Percentiles rank a stretch among this genome's conserved stretches.
These are phyloP conservation scores for Hansfordia pulvinata DNA, from an alignment of 2,329 filamentous ascomycete genomes.

Conservation along the genomic window DNA sequence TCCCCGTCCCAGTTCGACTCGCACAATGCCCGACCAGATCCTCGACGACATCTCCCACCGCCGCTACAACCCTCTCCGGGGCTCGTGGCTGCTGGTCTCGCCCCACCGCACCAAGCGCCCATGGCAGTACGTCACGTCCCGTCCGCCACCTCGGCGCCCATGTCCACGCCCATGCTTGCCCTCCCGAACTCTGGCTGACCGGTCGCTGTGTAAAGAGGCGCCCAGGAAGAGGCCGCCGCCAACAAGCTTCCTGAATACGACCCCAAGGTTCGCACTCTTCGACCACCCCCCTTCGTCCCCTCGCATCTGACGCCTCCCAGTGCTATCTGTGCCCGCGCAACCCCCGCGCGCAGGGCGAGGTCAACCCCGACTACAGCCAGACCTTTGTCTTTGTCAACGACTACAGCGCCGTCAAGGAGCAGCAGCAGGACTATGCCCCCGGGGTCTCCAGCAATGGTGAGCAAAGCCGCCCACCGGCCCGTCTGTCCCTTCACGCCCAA, in stretches of 20 bases:
- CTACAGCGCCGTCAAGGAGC: slow-evolving; percentile 91
- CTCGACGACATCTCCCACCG: slow-evolving; percentile 95
- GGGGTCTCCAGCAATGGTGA: slow-evolving; percentile 22
- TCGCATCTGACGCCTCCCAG: slow-evolving; percentile 22
- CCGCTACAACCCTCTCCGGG: slow-evolving; percentile 82
- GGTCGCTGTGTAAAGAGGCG: no score
- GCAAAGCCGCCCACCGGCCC: slow-evolving; percentile 1
- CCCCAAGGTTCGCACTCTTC: slow-evolving; percentile 35
- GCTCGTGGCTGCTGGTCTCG: slow-evolving; percentile 86
- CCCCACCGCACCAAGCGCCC: slow-evolving; percentile 93
- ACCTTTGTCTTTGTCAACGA: slow-evolving; percentile 97
- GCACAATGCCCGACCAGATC: slow-evolving; percentile 66
- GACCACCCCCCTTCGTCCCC: background rate
- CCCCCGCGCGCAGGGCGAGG: slow-evolving; percentile 71
- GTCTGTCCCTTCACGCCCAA: background rate
- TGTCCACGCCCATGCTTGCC: no score
- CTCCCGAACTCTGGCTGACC: no score
- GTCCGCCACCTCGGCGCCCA: no score
- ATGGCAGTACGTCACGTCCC: slow-evolving; percentile 92
- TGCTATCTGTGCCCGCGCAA: slow-evolving; percentile 96
- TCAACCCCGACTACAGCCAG: slow-evolving; percentile 72
- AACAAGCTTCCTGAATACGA: slow-evolving; percentile 70
- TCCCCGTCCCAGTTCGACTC: no score
- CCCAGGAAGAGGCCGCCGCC: slow-evolving; percentile 59
- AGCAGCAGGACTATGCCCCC: slow-evolving; percentile 63